Evolutionary conservation across 1,284 basidiomycete genomes (phyloP).

Genomic region (Inonotus hispidus): DNA sequence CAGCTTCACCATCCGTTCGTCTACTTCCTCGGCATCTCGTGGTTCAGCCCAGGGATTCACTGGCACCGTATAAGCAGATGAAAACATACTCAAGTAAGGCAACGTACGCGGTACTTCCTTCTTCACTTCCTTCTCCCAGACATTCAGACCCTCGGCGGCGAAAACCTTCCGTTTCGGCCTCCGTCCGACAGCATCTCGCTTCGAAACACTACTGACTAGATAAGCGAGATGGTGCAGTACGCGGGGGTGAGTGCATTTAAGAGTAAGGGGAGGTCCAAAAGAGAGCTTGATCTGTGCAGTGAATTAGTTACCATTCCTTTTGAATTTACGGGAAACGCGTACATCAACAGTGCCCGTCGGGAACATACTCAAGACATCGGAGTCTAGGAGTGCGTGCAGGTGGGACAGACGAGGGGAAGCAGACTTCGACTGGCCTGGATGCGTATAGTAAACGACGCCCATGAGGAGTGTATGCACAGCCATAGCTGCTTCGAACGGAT

Average conservation of each 20-base stretch:
- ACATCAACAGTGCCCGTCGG: constrained; percentile 47
- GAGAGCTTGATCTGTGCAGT: constrained; percentile 31
- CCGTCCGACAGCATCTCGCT: constrained; percentile 65
- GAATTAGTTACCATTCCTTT: not conserved
- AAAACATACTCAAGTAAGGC: not conserved
- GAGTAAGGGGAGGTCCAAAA: constrained; percentile 38
- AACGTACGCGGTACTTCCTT: constrained; percentile 29
- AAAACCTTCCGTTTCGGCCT: constrained; percentile 68
- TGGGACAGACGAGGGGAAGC: constrained; percentile 44
- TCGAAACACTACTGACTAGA: constrained; percentile 57
- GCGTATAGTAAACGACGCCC: constrained; percentile 52
- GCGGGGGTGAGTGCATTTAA: constrained; percentile 63
- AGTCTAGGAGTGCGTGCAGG: constrained; percentile 59
- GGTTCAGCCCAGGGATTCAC: constrained; percentile 46
- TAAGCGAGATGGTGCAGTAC: constrained; percentile 58
- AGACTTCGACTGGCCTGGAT: constrained; percentile 42
- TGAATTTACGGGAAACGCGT: constrained; percentile 15
- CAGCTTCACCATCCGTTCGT: constrained; percentile 49
- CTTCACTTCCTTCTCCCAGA: constrained; percentile 42
- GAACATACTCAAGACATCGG: constrained; percentile 44
- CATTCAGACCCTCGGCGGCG: constrained; percentile 54
- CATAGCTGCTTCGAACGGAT: constrained; percentile 40
- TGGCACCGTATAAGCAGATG: constrained; percentile 14
- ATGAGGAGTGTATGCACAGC: constrained; percentile 50
- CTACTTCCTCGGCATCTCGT: constrained; percentile 44